These are phyloP conservation scores for Glonium stellatum DNA, from an alignment of 495 filamentous ascomycete genomes.

Conservation along the genomic window DNA sequence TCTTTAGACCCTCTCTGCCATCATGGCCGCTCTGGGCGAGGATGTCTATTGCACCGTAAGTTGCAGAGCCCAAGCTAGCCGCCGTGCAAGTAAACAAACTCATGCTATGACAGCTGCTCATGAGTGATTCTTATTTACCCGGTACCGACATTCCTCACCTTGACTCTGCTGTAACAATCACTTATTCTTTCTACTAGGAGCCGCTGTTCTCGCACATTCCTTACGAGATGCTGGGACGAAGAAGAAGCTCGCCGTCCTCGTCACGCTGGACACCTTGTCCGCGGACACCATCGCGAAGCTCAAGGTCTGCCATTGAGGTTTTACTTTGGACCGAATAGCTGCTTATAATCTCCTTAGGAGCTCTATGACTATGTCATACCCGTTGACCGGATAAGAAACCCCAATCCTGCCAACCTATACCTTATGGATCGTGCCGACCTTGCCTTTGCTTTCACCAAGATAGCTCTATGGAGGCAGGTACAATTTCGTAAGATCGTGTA, in stretches of 20 bases:
- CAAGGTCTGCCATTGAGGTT: constrained; percentile 46
- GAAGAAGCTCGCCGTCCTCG: constrained; percentile 77
- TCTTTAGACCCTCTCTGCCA: constrained; percentile 1
- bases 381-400: constrained; percentile 68
- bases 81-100: constrained; percentile 22
- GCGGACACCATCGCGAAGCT: constrained; percentile 68
- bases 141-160: constrained; percentile 43
- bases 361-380: constrained; percentile 87
- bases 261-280: constrained; percentile 69
- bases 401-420: constrained; percentile 71
- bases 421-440: constrained; percentile 90
- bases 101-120: constrained; percentile 58
- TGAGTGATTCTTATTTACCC: constrained; percentile 86
- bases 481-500: constrained; percentile 90
- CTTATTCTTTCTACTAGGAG: constrained; percentile 49
- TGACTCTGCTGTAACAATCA: background rate
- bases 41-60: constrained; percentile 56
- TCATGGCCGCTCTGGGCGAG: constrained; percentile 34
- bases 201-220: constrained; percentile 89
- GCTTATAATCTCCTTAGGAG: constrained; percentile 44
- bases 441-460: constrained; percentile 89
- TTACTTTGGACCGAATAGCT: background rate
- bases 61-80: background rate
- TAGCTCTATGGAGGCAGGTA: constrained; percentile 84
- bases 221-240: constrained; percentile 83